phyloP scores from a whole-genome alignment of 805 yeast species.

The Wickerhamiella nectarea region DNA sequence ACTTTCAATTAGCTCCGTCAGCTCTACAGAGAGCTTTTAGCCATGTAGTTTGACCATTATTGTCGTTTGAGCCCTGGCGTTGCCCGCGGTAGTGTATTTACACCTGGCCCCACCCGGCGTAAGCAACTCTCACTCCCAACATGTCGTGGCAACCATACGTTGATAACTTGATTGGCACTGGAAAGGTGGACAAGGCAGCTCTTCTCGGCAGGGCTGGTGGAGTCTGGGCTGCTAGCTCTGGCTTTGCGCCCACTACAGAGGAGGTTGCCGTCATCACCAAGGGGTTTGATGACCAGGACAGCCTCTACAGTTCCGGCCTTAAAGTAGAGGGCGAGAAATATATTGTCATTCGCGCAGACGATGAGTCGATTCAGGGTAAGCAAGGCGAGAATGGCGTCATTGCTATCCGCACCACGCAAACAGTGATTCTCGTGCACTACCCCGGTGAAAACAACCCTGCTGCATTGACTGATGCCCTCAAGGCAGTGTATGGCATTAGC shows the following conservation, averaged over 20 bases:
- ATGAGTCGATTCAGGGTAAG: constrained; percentile 86
- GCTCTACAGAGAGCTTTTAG: too few species aligned
- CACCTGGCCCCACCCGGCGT: not conserved
- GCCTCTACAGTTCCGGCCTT: constrained; percentile 73
- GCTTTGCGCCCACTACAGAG: constrained; percentile 45
- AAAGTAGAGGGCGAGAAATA: constrained; percentile 78
- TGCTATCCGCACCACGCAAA: constrained; percentile 87
- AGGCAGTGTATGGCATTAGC: constrained; percentile 88
- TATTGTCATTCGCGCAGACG: constrained; percentile 79
- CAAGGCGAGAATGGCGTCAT: constrained; percentile 76
- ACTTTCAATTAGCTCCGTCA: too few species aligned
- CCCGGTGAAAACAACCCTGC: constrained; percentile 33
- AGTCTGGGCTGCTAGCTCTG: constrained; percentile 78
- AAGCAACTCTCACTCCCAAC: not conserved
- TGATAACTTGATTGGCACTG: constrained; percentile 78
- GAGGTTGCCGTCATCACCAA: constrained; percentile 63
- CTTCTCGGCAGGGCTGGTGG: constrained; percentile 92
- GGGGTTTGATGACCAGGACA: constrained; percentile 70
- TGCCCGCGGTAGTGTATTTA: too few species aligned
- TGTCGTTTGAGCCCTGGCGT: too few species aligned
- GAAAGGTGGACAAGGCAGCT: constrained; percentile 83
- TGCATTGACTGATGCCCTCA: constrained; percentile 85
- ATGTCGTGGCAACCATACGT: constrained; percentile 62
- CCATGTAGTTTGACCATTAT: too few species aligned
- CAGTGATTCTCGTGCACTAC: constrained; percentile 86